phyloP scores from a whole-genome alignment of 371 early-diverging fungal genomes.

The Lichtheimia ornata region DNA sequence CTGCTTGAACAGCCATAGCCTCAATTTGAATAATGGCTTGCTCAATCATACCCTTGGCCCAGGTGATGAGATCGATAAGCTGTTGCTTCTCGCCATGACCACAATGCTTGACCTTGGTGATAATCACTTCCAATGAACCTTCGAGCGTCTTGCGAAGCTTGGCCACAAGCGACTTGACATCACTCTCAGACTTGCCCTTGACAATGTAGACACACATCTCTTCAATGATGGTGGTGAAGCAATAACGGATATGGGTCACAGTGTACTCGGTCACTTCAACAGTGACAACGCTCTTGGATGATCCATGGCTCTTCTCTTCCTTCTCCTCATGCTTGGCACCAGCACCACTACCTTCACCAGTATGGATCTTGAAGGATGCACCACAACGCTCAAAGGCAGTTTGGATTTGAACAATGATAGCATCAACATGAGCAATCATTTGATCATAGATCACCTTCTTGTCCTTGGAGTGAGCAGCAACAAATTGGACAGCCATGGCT shows the following conservation, averaged over 20 bases:
- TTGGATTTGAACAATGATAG: background rate
- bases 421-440: background rate
- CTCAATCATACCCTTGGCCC: background rate
- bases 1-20: background rate
- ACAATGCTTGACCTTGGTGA: no score
- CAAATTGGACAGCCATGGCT: background rate
- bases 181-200: no score
- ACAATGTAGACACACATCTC: no score
- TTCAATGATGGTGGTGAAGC: background rate
- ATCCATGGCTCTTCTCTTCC: background rate
- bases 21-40: background rate
- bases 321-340: background rate
- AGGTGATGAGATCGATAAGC: background rate
- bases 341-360: background rate
- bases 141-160: no score
- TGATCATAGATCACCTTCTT: background rate
- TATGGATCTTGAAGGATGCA: background rate
- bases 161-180: no score
- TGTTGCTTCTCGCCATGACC: background rate
- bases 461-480: background rate
- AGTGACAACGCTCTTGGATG: background rate
- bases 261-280: slow-evolving; percentile 1
- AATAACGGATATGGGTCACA: background rate
- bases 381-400: background rate
- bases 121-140: no score